These are phyloP conservation scores for Psilocybe azurescens DNA, from an alignment of 768 basidiomycete species.

Conservation along the genomic window DNA sequence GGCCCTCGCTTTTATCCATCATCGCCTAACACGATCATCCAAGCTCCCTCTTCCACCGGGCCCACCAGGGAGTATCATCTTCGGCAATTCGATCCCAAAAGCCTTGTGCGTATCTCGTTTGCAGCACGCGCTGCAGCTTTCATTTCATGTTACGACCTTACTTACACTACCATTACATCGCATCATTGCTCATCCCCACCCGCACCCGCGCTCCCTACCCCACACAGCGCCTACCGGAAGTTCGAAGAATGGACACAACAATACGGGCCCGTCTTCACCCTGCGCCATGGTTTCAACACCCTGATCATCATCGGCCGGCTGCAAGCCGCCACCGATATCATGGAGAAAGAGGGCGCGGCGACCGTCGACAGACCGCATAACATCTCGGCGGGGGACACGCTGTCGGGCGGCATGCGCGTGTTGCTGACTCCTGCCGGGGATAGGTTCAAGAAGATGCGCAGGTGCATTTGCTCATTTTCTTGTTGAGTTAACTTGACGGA, in stretches of 20 bases:
- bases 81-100: slow-evolving; percentile 45
- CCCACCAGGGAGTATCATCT: slow-evolving; percentile 44
- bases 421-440: slow-evolving; percentile 62
- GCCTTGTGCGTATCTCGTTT: slow-evolving; percentile 39
- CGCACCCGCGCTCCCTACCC: neutral
- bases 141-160: neutral
- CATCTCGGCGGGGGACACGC: slow-evolving; percentile 63
- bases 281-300: slow-evolving; percentile 52
- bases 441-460: slow-evolving; percentile 64
- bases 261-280: slow-evolving; percentile 65
- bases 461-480: slow-evolving; percentile 35
- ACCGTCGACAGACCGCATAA: slow-evolving; percentile 59
- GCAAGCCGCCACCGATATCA: slow-evolving; percentile 65
- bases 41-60: slow-evolving; percentile 45
- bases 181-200: no score
- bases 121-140: neutral
- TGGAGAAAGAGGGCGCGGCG: slow-evolving; percentile 68
- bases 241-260: slow-evolving; percentile 65
- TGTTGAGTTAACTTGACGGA: neutral
- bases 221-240: slow-evolving; percentile 48
- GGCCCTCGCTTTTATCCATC: slow-evolving; percentile 34
- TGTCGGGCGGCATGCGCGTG: slow-evolving; percentile 63
- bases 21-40: slow-evolving; percentile 24
- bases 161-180: no score
- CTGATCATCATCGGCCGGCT: slow-evolving; percentile 54